Evolutionary conservation across 305 asterid genomes (phyloP).

Genomic region (Fraxinus sp.): DNA sequence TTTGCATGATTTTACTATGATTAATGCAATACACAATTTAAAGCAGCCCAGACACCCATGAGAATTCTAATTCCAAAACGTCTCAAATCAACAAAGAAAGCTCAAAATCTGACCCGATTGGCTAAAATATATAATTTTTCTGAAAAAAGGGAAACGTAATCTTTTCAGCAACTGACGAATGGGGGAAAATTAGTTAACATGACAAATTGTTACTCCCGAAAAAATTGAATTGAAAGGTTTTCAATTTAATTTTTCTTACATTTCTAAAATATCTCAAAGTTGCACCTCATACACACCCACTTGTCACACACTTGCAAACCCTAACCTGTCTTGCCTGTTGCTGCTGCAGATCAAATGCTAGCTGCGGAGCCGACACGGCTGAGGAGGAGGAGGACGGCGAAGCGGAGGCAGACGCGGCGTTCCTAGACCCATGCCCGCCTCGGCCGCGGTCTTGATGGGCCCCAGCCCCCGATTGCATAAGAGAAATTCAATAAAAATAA

Average conservation of each 20-base stretch:
- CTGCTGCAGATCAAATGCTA: constrained; percentile 83
- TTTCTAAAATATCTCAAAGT: not conserved
- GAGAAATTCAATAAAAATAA: constrained; percentile 23
- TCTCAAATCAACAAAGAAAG: not conserved
- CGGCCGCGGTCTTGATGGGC: constrained; percentile 73
- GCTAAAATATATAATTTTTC: not conserved
- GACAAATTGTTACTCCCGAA: not conserved
- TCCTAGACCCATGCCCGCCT: constrained; percentile 72
- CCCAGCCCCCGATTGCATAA: constrained; percentile 93
- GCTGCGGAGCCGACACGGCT: constrained; percentile 51
- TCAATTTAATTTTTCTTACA: not conserved
- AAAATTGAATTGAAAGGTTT: not conserved
- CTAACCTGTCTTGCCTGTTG: constrained; percentile 69
- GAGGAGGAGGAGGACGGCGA: constrained; percentile 93
- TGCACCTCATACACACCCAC: not conserved
- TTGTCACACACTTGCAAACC: constrained; percentile 13
- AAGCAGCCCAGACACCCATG: not conserved
- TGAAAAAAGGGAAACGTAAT: not conserved
- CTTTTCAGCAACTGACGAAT: not conserved
- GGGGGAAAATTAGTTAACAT: not conserved
- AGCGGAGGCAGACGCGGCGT: constrained; percentile 71
- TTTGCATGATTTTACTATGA: not conserved
- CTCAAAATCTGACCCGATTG: not conserved
- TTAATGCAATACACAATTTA: not conserved
- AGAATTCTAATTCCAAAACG: not conserved